Base-by-base conservation (phyloP, 805 yeast genomes). In the Blastobotrys peoriensis region DNA sequence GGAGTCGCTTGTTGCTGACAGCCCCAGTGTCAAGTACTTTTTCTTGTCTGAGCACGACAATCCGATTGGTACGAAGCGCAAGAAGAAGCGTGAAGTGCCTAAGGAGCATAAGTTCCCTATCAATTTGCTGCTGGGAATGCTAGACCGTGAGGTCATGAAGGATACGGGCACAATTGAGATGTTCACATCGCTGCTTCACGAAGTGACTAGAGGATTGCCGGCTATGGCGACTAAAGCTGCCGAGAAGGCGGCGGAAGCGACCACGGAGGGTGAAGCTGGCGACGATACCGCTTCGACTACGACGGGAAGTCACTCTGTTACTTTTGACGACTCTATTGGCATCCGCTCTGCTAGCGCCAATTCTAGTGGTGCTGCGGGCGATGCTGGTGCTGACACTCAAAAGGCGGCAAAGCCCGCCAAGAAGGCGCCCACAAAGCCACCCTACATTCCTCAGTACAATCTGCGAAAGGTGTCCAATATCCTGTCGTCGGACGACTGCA, bases 281-380 rank as follows among this genome's bases (percentile, higher is more conserved):
- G 48, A 25, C 20, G 54, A 45, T 6, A 40, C 34, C 13, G 36
- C 28, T 3, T 35, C 28, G 2, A 25, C n/a, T 5, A 18, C 36
- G 6, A 21, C 20, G 8, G 35, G 34, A 15, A 3, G 39, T 17
- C 16, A n/a, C 36, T 40, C 23, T 6, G 15, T n/a, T 13, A 20
- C 8, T 13, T 13, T 13, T 9, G 36, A 3, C 2, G 38, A 20
- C 4, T 21, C 23, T 2, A 37, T 15, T 5, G 40, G 96, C 41
- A 80, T 87, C 2, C 69, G 89, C 48, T 88, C 97, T 1, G 95
- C 96, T 0, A 71, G 89, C 46, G 96, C 89, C 56, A 86, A 83
- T 54, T 69, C 89, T 58, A 83, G 77, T 61, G 86, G 81, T 42
- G 58, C 69, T 0, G 65, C 67, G 10, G 40, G 38, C 19, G 48